These are phyloP conservation scores for Rhodotorula glutinis DNA, from an alignment of 1,284 basidiomycete genomes.

Conservation along the genomic window DNA sequence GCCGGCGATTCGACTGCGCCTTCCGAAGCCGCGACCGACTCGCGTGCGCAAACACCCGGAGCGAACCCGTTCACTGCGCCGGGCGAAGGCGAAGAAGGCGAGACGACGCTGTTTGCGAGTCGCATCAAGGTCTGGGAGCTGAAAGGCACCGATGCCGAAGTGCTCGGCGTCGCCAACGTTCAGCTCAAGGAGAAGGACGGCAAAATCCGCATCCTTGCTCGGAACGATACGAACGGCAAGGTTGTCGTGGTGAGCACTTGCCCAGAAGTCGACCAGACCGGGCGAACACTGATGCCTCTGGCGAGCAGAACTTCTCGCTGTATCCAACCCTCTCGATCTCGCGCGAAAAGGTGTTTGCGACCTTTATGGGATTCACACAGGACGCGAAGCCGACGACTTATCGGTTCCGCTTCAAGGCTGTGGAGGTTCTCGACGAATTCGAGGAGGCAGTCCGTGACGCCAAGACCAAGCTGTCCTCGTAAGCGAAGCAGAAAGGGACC, in stretches of 20 bases:
- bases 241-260: constrained; percentile 38
- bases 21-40: constrained; percentile 6
- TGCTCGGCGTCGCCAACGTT: constrained; percentile 32
- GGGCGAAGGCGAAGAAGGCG: constrained; percentile 37
- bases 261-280: neutral
- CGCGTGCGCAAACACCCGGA: constrained; percentile 19
- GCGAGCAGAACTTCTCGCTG: constrained; percentile 39
- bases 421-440: constrained; percentile 30
- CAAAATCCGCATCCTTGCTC: constrained; percentile 36
- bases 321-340: constrained; percentile 16
- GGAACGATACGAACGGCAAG: constrained; percentile 37
- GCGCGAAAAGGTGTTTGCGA: constrained; percentile 36
- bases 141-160: constrained; percentile 11
- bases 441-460: constrained; percentile 21
- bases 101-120: constrained; percentile 13
- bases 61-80: constrained; percentile 31
- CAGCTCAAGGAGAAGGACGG: constrained; percentile 35
- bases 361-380: constrained; percentile 37
- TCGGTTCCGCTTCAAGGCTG: constrained; percentile 36
- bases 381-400: constrained; percentile 27
- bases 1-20: constrained; percentile 2
- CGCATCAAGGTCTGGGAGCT: constrained; percentile 23
- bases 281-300: too few relatives aligned
- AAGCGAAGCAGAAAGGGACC: neutral
- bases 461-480: constrained; percentile 7